A percentile compares a stretch with the other conserved stretches of the same genome.
Evolutionary conservation across 78 protist species (phyloP).

Genomic region (Guillardia theta): DNA sequence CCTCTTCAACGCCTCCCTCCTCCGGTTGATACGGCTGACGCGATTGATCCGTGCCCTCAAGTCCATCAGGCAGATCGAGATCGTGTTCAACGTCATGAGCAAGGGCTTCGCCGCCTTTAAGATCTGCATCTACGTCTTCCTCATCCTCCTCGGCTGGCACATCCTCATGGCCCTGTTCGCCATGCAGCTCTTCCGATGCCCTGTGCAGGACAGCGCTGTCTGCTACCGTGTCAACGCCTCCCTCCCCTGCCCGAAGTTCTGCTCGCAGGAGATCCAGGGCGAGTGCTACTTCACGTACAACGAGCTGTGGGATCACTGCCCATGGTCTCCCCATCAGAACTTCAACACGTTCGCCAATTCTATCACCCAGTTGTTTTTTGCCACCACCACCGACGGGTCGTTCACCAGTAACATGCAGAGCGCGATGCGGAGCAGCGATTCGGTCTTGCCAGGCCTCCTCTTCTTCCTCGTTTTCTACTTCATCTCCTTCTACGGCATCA

Average conservation of each 20-base stretch:
- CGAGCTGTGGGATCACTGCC: slow-evolving; percentile 13
- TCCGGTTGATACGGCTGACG: slow-evolving; percentile 7
- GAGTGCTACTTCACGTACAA: background rate
- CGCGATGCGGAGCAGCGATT: background rate
- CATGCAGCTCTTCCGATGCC: slow-evolving; percentile 32
- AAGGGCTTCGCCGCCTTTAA: no score
- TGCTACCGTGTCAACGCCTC: background rate
- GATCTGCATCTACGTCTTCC: background rate
- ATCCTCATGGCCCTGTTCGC: background rate
- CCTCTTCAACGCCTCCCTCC: background rate
- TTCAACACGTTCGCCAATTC: slow-evolving; percentile 1
- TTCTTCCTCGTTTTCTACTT: background rate
- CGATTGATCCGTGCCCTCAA: no score
- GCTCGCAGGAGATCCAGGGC: background rate
- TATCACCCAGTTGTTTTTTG: background rate
- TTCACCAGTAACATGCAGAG: background rate
- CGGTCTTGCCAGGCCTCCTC: background rate
- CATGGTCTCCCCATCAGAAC: background rate
- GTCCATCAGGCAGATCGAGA: no score
- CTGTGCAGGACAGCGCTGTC: background rate
- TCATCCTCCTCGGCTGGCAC: background rate
- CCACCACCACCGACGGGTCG: background rate
- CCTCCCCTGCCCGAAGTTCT: background rate
- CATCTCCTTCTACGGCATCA: background rate
- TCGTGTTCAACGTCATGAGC: no score